Evolutionary conservation across 139 green algal species (phyloP).

Genomic region (Chlorella sp.): DNA sequence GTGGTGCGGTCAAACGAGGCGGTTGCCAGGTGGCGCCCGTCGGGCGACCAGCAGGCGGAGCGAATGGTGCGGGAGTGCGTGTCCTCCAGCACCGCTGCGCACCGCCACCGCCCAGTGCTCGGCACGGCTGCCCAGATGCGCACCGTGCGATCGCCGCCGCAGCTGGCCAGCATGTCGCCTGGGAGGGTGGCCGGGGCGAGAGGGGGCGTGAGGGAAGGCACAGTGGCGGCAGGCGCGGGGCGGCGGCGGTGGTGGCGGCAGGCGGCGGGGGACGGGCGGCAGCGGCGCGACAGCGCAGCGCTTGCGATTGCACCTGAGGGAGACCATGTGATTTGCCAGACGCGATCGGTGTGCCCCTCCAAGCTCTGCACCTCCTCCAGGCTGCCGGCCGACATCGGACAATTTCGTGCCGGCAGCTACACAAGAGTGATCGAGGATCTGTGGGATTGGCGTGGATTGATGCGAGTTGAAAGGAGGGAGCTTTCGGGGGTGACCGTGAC

Average conservation of each 20-base stretch:
- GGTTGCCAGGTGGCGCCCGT: slow-evolving; percentile 78
- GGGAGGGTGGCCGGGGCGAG: slow-evolving; percentile 32
- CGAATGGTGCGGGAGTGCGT: slow-evolving; percentile 84
- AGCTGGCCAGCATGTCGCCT: slow-evolving; percentile 88
- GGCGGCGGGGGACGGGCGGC: neutral
- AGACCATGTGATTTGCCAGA: slow-evolving; percentile 89
- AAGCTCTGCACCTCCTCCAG: slow-evolving; percentile 66
- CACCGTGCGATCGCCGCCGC: slow-evolving; percentile 90
- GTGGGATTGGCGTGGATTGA: too few relatives aligned
- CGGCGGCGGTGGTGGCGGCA: neutral
- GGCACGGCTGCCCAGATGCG: slow-evolving; percentile 78
- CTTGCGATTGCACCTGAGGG: slow-evolving; percentile 64
- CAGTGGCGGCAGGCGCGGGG: neutral
- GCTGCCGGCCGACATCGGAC: neutral
- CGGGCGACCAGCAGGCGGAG: slow-evolving; percentile 83
- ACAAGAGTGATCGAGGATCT: too few relatives aligned
- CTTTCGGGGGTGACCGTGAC: too few relatives aligned
- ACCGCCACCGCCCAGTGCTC: slow-evolving; percentile 55
- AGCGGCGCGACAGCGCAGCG: neutral
- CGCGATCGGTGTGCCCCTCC: slow-evolving; percentile 79
- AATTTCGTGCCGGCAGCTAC: too few relatives aligned
- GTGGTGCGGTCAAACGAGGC: slow-evolving; percentile 92
- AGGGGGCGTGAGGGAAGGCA: too few relatives aligned
- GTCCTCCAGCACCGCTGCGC: slow-evolving; percentile 83
- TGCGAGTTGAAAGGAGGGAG: too few relatives aligned